phyloP scores from a whole-genome alignment of 345 rosid species.

The Eucalyptus tenuipes region DNA sequence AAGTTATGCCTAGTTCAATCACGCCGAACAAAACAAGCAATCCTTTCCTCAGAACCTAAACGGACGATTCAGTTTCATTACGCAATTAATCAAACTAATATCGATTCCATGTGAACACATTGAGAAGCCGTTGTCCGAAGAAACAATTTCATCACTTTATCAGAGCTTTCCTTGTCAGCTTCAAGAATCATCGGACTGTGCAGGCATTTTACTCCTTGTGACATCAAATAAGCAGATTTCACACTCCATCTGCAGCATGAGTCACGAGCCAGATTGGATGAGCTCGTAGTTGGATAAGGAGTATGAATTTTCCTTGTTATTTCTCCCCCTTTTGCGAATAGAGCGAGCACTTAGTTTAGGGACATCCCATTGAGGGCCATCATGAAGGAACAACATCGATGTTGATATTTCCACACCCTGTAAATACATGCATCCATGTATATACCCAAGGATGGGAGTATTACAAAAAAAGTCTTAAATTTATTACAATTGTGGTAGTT shows the following conservation, averaged over 20 bases:
- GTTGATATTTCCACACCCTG: neutral
- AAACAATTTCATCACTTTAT: neutral
- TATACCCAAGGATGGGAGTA: no score
- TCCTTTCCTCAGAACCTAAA: neutral
- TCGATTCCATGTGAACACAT: neutral
- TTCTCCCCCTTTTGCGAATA: neutral
- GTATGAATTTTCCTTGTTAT: neutral
- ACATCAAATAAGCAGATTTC: neutral
- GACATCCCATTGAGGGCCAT: neutral
- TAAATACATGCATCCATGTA: neutral
- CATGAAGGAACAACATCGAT: neutral
- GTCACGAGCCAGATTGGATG: neutral
- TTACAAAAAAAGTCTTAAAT: no score
- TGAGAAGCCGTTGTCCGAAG: neutral
- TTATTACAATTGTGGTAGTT: no score
- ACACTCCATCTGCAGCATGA: neutral
- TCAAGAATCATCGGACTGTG: neutral
- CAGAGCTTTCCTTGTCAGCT: neutral
- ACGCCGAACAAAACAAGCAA: neutral
- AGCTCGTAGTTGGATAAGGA: neutral
- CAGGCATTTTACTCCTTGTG: neutral
- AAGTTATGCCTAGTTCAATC: neutral
- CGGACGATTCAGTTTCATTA: neutral
- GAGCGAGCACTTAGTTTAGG: neutral
- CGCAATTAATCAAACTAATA: neutral